Base-by-base conservation (phyloP, 805 yeast species). In the Tetrapisispora fleetii region DNA sequence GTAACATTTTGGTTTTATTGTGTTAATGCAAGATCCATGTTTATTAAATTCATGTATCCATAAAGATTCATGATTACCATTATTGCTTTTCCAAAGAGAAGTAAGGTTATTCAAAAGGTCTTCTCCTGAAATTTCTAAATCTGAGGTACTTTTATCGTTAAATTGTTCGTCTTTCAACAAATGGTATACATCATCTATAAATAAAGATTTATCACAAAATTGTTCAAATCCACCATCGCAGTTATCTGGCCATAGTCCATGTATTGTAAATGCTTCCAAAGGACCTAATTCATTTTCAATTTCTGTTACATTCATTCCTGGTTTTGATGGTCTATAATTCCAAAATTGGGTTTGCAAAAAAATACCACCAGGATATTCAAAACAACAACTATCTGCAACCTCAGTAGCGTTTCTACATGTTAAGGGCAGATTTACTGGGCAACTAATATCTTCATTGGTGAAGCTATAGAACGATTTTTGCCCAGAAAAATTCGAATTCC, bases 11-110 rank as follows among this genome's bases (percentile, higher is more conserved):
- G 93, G 85, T 48, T 75, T 78, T 42, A 90, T 70, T 1, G 96
- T 88, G 43, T 81, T 78, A 75, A 89, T 81, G 67, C 97, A 90
- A 10, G 96, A 88, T 22, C 90, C 97, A 63, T 90, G 98, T 64
- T 90, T 90, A 70, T 90, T 89, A 74, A 78, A 90, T 67, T 90
- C 97, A 66, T 90, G 96, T 35, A 77, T 73, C 98, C 98, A 90
- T 45, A 90, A 69, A 6, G 73, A 62, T 50, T 78, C 81, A 61
- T 84, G 91, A 49, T 76, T 64, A 11, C 87, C 87, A 45, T 77
- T 79, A 58, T 75, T 76, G 58, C 83, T 82, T 62, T 83, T 82
- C 97, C 97, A 90, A 51, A 73, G 66, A 30, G 58, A 58, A 24
- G 68, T 54, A 87, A 90, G 79, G 50, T 74, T 73, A 1, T 67